These are phyloP conservation scores for Xerocomus minutiporus DNA, from an alignment of 1,284 basidiomycete genomes.

Conservation along the genomic window DNA sequence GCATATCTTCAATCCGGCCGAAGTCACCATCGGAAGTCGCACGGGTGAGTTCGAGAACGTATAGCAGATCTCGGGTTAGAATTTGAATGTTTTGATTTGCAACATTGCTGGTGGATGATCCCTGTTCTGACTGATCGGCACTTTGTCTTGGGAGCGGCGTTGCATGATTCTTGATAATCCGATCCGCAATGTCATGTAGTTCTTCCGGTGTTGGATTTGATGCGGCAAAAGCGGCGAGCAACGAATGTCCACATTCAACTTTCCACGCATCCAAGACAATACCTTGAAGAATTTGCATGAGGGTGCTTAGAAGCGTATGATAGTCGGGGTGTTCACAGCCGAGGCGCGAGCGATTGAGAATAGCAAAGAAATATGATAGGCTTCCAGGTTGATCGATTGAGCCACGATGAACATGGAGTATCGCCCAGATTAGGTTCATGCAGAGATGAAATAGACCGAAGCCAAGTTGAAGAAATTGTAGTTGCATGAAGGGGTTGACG, in stretches of 20 bases:
- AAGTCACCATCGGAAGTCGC: slow-evolving; percentile 6
- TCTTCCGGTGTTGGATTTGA: background rate
- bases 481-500: background rate
- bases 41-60: background rate
- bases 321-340: background rate
- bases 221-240: background rate
- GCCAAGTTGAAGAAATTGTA: background rate
- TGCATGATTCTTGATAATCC: background rate
- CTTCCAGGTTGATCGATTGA: background rate
- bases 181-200: background rate
- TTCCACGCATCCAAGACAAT: background rate
- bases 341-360: background rate
- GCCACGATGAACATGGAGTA: background rate
- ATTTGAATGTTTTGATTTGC: background rate
- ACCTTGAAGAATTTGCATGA: background rate
- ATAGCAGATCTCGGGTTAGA: background rate
- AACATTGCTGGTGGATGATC: no score
- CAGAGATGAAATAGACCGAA: background rate
- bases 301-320: background rate
- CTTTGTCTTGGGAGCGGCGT: background rate
- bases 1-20: slow-evolving; percentile 29
- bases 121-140: background rate
- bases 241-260: background rate
- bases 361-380: background rate
- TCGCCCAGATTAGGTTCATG: background rate